A percentile compares a stretch with the other conserved stretches of the same genome.
These are phyloP conservation scores for Medicago ruthenica DNA, from an alignment of 306 rosid genomes.

Conservation along the genomic window DNA sequence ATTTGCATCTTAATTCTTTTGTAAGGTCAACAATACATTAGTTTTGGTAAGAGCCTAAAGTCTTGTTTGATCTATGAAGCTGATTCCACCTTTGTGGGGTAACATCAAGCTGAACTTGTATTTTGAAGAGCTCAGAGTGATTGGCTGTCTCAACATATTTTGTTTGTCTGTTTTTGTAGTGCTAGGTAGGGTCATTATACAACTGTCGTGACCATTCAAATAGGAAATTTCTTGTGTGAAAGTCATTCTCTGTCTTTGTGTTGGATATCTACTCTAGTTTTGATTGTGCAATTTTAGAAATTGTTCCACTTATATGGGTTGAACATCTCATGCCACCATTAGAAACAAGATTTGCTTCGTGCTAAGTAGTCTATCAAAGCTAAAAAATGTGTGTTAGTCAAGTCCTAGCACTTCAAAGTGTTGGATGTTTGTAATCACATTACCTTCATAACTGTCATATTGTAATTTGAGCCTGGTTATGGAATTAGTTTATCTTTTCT, in stretches of 20 bases:
- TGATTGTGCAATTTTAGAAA: neutral
- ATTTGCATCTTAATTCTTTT: constrained; percentile 1
- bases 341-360: constrained; percentile 16
- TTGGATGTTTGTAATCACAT: constrained; percentile 33
- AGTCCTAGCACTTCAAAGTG: constrained; percentile 1
- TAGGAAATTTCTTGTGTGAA: constrained; percentile 8
- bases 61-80: constrained; percentile 14
- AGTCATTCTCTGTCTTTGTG: constrained; percentile 9
- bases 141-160: neutral
- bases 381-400: constrained; percentile 22
- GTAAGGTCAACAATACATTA: neutral
- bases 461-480: constrained; percentile 28
- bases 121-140: neutral
- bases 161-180: no score
- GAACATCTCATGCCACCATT: constrained; percentile 21
- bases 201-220: neutral
- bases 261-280: neutral
- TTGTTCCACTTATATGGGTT: constrained; percentile 1
- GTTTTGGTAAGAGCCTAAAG: constrained; percentile 1
- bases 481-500: neutral
- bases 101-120: neutral
- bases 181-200: no score
- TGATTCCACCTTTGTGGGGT: constrained; percentile 3
- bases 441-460: constrained; percentile 10
- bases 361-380: neutral